These are phyloP conservation scores for Musa acuminata DNA, from an alignment of 176 grass and related monocot genomes.

Conservation along the genomic window DNA sequence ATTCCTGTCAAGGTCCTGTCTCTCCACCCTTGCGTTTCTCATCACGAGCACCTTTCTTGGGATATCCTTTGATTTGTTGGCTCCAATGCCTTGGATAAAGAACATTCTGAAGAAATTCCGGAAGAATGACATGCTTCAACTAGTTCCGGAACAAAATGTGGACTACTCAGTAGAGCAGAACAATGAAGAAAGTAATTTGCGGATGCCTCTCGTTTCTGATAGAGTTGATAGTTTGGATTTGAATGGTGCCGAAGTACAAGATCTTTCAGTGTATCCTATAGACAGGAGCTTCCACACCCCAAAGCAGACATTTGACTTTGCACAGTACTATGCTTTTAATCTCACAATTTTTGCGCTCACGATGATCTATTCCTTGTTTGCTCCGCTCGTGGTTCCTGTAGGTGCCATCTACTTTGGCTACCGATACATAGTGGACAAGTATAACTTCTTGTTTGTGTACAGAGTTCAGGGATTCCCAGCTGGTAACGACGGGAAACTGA, in stretches of 20 bases:
- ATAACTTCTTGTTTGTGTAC: conserved; percentile 97
- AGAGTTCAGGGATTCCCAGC: conserved; percentile 91
- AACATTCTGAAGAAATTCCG: conserved; percentile 90
- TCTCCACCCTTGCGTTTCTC: conserved; percentile 90
- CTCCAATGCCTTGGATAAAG: conserved; percentile 91
- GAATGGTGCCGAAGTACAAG: conserved; percentile 55
- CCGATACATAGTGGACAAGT: conserved; percentile 98
- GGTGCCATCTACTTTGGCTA: conserved; percentile 95
- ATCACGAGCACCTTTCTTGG: conserved; percentile 92
- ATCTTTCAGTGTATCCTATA: conserved; percentile 79
- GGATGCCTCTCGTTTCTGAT: conserved; percentile 61
- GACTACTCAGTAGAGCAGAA: conserved; percentile 47
- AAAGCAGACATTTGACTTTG: conserved; percentile 94
- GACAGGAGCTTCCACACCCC: conserved; percentile 89
- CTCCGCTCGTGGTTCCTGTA: conserved; percentile 77
- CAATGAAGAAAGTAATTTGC: conserved; percentile 52
- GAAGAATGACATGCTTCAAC: conserved; percentile 97
- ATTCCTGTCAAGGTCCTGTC: conserved; percentile 83
- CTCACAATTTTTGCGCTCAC: conserved; percentile 97
- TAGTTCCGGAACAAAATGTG: conserved; percentile 90
- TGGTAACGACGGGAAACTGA: conserved; percentile 89
- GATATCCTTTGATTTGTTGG: conserved; percentile 94
- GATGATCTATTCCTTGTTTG: conserved; percentile 92
- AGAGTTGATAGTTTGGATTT: conserved; percentile 42
- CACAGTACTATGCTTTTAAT: conserved; percentile 95